Evolutionary conservation across 1,284 basidiomycete genomes (phyloP).

Genomic region (Peniophora sp.): DNA sequence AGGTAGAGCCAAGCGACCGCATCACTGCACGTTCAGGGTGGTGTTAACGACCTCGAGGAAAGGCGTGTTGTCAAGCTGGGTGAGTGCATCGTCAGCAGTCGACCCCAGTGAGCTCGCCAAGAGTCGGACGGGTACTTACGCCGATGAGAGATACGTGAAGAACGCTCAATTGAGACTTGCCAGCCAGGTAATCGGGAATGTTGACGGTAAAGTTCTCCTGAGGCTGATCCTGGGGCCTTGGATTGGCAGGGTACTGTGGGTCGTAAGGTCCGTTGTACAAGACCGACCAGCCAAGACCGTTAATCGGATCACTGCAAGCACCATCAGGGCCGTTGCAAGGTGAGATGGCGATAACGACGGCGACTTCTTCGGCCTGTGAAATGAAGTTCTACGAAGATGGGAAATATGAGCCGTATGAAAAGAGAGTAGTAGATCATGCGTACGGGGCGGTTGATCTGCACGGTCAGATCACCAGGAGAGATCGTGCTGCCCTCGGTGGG

Average conservation of each 20-base stretch:
- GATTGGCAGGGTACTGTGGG: conserved; percentile 23
- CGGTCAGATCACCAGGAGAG: conserved; percentile 26
- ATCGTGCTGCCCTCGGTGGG: conserved; percentile 27
- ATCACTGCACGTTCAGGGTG: too few relatives aligned
- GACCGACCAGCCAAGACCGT: conserved; percentile 31
- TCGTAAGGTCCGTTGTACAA: conserved; percentile 39
- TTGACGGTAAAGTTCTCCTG: conserved; percentile 44
- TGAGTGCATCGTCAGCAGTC: too few relatives aligned
- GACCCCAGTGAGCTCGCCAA: too few relatives aligned
- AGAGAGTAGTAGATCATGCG: conserved; percentile 11
- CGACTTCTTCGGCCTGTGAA: conserved; percentile 32
- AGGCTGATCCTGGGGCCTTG: conserved; percentile 18
- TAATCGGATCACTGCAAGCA: conserved; percentile 22
- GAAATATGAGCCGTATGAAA: not conserved
- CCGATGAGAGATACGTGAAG: conserved; percentile 37
- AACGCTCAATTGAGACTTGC: conserved; percentile 31
- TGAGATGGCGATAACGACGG: conserved; percentile 31
- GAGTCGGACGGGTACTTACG: too few relatives aligned
- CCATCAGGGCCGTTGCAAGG: conserved; percentile 26
- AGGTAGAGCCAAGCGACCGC: too few relatives aligned
- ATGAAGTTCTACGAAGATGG: conserved; percentile 20
- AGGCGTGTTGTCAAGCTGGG: too few relatives aligned
- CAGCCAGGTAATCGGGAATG: conserved; percentile 25
- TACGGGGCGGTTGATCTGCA: conserved; percentile 38
- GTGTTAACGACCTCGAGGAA: too few relatives aligned